Conservation (phyloP, 2,329 filamentous ascomycete species). For the Microcyclospora pomicola region DNA sequence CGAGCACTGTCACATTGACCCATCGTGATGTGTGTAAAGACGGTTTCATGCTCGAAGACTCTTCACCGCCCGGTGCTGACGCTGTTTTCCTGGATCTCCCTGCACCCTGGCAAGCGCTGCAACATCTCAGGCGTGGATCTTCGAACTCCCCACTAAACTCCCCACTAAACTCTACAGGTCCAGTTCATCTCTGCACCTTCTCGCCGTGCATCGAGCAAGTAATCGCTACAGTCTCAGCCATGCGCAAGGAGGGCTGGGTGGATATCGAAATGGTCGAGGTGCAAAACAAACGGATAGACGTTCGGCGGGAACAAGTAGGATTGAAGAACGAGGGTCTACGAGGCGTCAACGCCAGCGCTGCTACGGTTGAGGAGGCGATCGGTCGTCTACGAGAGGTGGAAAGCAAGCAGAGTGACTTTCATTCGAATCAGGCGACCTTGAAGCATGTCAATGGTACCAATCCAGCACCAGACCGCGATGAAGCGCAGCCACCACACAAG, state of each 20-base stretch:
- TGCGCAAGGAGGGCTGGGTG: slow-evolving; percentile 75
- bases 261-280: slow-evolving; percentile 92
- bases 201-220: slow-evolving; percentile 96
- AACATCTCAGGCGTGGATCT: slow-evolving; percentile 49
- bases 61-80: slow-evolving; percentile 42
- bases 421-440: slow-evolving; percentile 24
- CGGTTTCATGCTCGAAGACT: slow-evolving; percentile 47
- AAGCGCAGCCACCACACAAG: background rate
- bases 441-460: slow-evolving; percentile 5
- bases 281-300: slow-evolving; percentile 62
- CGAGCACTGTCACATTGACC: slow-evolving; percentile 54
- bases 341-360: slow-evolving; percentile 55
- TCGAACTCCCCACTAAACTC: slow-evolving; percentile 35
- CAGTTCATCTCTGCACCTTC: slow-evolving; percentile 80
- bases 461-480: slow-evolving; percentile 1
- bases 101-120: slow-evolving; percentile 66
- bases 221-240: slow-evolving; percentile 64
- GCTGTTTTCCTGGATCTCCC: slow-evolving; percentile 69
- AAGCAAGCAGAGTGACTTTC: slow-evolving; percentile 51
- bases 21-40: slow-evolving; percentile 67
- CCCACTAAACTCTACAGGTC: slow-evolving; percentile 55
- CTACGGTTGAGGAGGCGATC: slow-evolving; percentile 68
- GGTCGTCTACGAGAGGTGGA: slow-evolving; percentile 60
- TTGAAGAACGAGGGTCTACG: slow-evolving; percentile 52
- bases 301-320: slow-evolving; percentile 68